Evolutionary conservation across 371 early-diverging fungal species (phyloP).

Genomic region (Zancudomyces culisetae): DNA sequence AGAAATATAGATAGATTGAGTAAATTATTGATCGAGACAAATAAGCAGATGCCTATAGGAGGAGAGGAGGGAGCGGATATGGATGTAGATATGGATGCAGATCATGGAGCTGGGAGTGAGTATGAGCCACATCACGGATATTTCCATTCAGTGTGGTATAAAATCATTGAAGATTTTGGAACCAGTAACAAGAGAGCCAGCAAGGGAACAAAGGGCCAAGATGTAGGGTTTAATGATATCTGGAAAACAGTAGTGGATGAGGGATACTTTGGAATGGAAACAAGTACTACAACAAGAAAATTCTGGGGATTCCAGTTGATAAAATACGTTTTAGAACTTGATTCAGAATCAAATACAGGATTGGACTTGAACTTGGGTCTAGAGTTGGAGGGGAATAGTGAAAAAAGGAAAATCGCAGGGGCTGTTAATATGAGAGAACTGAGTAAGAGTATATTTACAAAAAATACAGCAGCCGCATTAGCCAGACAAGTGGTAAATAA

Average conservation of each 20-base stretch:
- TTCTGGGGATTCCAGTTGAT: constrained; percentile 74
- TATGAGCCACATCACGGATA: constrained; percentile 31
- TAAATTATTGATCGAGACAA: background rate
- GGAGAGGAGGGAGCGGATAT: too few species aligned
- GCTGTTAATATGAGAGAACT: constrained; percentile 16
- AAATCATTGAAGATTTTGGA: constrained; percentile 30
- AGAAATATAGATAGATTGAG: background rate
- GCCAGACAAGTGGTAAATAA: constrained; percentile 15
- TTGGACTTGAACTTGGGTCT: constrained; percentile 43
- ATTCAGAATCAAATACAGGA: too few species aligned
- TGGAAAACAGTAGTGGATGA: constrained; percentile 65
- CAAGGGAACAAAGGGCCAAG: constrained; percentile 15
- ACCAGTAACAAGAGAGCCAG: constrained; percentile 2
- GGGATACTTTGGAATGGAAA: constrained; percentile 41
- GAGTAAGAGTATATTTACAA: too few species aligned
- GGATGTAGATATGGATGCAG: too few species aligned
- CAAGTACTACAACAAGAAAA: constrained; percentile 65
- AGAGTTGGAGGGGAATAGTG: constrained; percentile 39
- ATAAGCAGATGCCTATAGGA: too few species aligned
- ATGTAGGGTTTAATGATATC: constrained; percentile 47
- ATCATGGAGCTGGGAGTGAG: too few species aligned
- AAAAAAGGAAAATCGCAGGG: constrained; percentile 66
- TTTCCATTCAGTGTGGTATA: constrained; percentile 64
- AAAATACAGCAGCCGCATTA: background rate
- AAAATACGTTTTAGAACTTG: constrained; percentile 31